phyloP scores from a whole-genome alignment of 805 yeast species.

The Brettanomyces bruxellensis region DNA sequence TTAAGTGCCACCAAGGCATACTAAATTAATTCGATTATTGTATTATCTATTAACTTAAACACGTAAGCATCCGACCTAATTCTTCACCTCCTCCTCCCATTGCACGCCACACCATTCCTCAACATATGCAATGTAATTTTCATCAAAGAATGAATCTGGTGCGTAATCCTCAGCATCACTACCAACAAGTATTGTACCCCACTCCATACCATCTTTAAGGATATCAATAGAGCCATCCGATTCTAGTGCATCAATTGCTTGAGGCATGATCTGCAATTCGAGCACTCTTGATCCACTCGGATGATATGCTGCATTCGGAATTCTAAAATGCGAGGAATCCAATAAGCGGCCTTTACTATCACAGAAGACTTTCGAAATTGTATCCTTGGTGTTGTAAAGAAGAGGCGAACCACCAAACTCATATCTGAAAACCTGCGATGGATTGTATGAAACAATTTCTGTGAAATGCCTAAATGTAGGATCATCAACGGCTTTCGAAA shows the following conservation, averaged over 20 bases:
- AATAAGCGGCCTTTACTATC: conserved; percentile 16
- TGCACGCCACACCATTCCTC: conserved; percentile 22
- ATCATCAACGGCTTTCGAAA: conserved; percentile 58
- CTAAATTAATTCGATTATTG: not conserved
- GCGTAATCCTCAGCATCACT: conserved; percentile 30
- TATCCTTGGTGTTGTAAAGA: conserved; percentile 57
- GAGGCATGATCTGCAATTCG: conserved; percentile 93
- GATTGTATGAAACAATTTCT: conserved; percentile 68
- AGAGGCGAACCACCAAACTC: conserved; percentile 74
- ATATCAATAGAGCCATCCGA: conserved; percentile 32
- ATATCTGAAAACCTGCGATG: conserved; percentile 80
- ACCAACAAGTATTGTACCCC: conserved; percentile 89
- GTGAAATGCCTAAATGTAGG: conserved; percentile 72
- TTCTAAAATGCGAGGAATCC: conserved; percentile 13
- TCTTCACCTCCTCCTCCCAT: conserved; percentile 15
- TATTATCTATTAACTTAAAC: not conserved
- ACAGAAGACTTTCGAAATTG: conserved; percentile 35
- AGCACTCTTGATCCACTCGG: conserved; percentile 55
- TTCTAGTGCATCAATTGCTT: conserved; percentile 78
- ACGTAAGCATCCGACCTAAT: not conserved
- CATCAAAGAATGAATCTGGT: conserved; percentile 9
- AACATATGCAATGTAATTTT: conserved; percentile 13
- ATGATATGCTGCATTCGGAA: conserved; percentile 55
- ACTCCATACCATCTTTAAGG: conserved; percentile 74
- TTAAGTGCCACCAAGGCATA: too few species aligned